Base-by-base conservation (phyloP, 2,329 filamentous ascomycete genomes). In the Byssochlamys sp. region DNA sequence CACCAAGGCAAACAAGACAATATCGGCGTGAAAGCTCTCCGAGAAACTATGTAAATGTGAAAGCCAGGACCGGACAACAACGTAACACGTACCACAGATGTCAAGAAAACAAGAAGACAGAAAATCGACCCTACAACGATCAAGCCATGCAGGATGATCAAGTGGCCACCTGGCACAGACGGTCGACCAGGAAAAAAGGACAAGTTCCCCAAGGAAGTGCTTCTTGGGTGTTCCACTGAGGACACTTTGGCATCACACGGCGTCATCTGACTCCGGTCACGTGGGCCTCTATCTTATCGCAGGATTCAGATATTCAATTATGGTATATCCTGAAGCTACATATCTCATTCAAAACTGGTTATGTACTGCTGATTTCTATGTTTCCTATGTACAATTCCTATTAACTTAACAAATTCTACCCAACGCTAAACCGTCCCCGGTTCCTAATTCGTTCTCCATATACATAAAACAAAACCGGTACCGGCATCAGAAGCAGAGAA, bases 211-310 rank as follows among this genome's bases (percentile, higher is more conserved):
- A 50, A 54, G 24, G 31, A 25, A 4, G 19, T 39, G 14, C 52
- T 12, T 51, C 51, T 27, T 55, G 33, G 26, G 24, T 50, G 50
- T 54, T 56, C 50, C 39, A 50, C 53, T 52, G 57, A 58, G 57
- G 57, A 58, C 57, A 58, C 57, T 58, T 58, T 58, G 57, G 57
- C 57, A 58, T 56, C 54, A 56, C 35, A 39, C 14, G 2, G n/a
- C 39, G 39, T 45, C 39, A 45, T 45, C 39, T 45, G 39, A 45
- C 39, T 45, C 9, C 7, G 28, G 53, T 53, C 57, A 51, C 45
- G 54, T 52, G 50, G 26, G 26, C 10, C 1, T 1, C 24, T 27
- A 31, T 52, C 50, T 27, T 52, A 52, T 52, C 35, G 35, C 4
- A 45, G 14, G 19, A 19, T 1, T 19, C 19, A 19, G 19, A 19